Percentiles rank a stretch among this genome's conserved stretches.
These are phyloP conservation scores for Colletotrichum musicola DNA, from an alignment of 2,329 filamentous ascomycete species.

Conservation along the genomic window DNA sequence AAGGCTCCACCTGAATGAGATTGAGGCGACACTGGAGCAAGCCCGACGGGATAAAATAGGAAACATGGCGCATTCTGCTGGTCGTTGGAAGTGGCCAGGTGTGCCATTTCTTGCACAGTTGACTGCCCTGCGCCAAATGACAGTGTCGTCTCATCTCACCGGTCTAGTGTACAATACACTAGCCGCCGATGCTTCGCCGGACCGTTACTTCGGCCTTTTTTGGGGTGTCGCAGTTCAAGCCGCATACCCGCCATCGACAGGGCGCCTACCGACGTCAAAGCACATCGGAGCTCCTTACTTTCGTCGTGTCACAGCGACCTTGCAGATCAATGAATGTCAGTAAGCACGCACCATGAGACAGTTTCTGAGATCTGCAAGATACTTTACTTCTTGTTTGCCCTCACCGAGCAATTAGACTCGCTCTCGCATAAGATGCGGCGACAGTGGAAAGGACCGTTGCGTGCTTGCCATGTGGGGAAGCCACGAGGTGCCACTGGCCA, in stretches of 20 bases:
- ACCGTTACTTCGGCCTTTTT: constrained; percentile 22
- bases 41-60: constrained; percentile 6
- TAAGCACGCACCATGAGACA: too few relatives aligned
- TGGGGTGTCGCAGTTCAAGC: neutral
- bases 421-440: constrained; percentile 1
- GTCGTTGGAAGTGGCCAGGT: constrained; percentile 31
- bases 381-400: too few relatives aligned
- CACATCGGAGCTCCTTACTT: too few relatives aligned
- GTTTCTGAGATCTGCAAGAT: too few relatives aligned
- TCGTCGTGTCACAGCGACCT: too few relatives aligned
- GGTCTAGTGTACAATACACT: neutral
- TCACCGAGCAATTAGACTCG: neutral
- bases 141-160: constrained; percentile 10
- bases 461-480: constrained; percentile 37
- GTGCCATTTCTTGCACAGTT: constrained; percentile 22
- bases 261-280: neutral
- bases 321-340: too few relatives aligned
- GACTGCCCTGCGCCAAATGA: constrained; percentile 21
- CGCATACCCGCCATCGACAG: constrained; percentile 2
- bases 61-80: constrained; percentile 11
- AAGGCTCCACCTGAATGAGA: constrained; percentile 6
- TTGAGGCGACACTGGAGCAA: neutral
- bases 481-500: constrained; percentile 23
- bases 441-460: constrained; percentile 6
- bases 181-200: constrained; percentile 31